Conservation (phyloP, 768 basidiomycete genomes). For the Russula dissimulans region DNA sequence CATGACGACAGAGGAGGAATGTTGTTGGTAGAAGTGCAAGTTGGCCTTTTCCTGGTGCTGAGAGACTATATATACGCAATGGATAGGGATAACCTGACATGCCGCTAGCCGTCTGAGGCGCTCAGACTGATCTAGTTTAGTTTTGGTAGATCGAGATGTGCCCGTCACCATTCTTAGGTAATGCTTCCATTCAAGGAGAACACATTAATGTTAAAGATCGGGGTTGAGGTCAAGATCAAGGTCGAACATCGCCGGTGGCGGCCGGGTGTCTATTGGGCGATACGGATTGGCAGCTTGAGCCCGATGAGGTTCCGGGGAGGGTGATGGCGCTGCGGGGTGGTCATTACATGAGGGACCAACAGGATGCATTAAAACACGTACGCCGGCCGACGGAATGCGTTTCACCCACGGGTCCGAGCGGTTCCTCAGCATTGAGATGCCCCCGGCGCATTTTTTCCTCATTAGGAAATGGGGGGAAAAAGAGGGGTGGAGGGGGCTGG, state of each 20-base stretch:
- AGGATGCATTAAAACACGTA: conserved; percentile 29
- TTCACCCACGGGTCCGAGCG: conserved; percentile 69
- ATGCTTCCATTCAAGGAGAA: too few relatives aligned
- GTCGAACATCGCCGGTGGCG: conserved; percentile 59
- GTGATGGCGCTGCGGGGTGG: conserved; percentile 43
- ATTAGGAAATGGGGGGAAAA: conserved; percentile 87
- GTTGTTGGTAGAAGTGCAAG: neutral
- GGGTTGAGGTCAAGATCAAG: conserved; percentile 81
- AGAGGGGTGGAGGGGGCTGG: conserved; percentile 66
- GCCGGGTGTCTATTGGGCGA: conserved; percentile 55
- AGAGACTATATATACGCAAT: neutral
- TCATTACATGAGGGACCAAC: conserved; percentile 4
- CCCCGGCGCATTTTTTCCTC: conserved; percentile 88
- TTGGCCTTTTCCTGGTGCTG: too few relatives aligned
- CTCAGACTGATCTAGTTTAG: too few relatives aligned
- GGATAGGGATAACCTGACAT: too few relatives aligned
- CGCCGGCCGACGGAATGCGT: conserved; percentile 73
- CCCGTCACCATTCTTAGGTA: too few relatives aligned
- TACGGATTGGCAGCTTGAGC: conserved; percentile 56
- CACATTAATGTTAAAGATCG: conserved; percentile 44
- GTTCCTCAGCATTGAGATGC: conserved; percentile 69
- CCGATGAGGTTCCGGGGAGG: conserved; percentile 43
- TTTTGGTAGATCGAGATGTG: too few relatives aligned
- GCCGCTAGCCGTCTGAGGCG: too few relatives aligned
- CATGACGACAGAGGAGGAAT: neutral